Base-by-base conservation (phyloP, 148 eudicot genomes). In the Cornus controversa region DNA sequence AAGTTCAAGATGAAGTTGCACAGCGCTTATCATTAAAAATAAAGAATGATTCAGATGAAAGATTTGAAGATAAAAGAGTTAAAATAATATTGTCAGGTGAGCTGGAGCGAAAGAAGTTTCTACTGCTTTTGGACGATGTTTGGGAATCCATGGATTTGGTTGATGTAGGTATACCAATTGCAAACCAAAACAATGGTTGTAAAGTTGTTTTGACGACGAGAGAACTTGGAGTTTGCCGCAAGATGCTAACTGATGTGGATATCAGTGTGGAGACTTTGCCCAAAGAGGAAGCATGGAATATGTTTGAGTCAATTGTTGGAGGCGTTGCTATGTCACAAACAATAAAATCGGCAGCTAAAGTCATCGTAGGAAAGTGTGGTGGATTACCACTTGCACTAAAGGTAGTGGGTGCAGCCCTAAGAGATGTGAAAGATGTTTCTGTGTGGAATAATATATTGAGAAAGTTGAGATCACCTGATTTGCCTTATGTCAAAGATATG, bases 321-420 rank as follows among this genome's bases (percentile, higher is more conserved):
- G 2, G 47, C 0, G 36, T 50, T 2, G 74, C 31, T 2, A 18
- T 0, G 14, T 28, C 8, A 25, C 14, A 62, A 16, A 2, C 34
- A 34, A 71, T 71, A 1, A 15, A 9, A 26, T 23, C 23, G 3
- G 0, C 2, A 8, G 74, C 74, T 25, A 3, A 26, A 16, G 5
- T 25, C 1, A 71, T 71, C 15, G 74, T 71, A 11, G 8, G 36
- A 16, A 54, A 71, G 63, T 71, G 74, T 2, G 74, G 58, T 26
- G 74, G 74, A 14, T 71, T 71, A 34, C 74, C 74, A 50, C 37
- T 71, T 6, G 62, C 74, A 7, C 58, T 71, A 28, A 50, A 26
- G n/a, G 26, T 26, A 5, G n/a, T 71, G 15, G 28, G 74, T 20
- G 11, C 23, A 14, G 34, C 36, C 4, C 11, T 71, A 16, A 8